Percentiles rank a stretch among this genome's conserved stretches.
These are phyloP conservation scores for Parastagonospora avenae DNA, from an alignment of 2,329 filamentous ascomycete species.

Conservation along the genomic window DNA sequence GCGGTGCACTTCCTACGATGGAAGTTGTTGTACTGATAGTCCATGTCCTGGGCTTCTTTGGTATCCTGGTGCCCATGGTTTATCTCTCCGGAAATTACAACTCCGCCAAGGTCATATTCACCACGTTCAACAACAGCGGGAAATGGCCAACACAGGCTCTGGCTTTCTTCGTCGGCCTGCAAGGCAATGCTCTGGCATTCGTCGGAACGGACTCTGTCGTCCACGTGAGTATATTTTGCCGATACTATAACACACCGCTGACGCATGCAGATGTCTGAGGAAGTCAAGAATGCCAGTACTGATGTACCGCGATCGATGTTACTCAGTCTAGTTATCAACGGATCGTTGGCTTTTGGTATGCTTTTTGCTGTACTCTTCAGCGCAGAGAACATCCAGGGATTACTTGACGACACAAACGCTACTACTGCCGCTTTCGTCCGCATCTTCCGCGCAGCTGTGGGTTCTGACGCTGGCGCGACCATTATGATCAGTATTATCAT, in stretches of 20 bases:
- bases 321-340: slow-evolving; percentile 49
- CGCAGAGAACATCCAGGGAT: slow-evolving; percentile 34
- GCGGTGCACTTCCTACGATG: slow-evolving; percentile 53
- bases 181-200: slow-evolving; percentile 46
- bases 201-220: slow-evolving; percentile 47
- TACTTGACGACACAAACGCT: slow-evolving; percentile 22
- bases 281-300: slow-evolving; percentile 44
- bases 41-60: slow-evolving; percentile 60
- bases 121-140: slow-evolving; percentile 54
- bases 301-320: slow-evolving; percentile 52
- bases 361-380: slow-evolving; percentile 51
- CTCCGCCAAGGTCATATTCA: slow-evolving; percentile 50
- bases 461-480: slow-evolving; percentile 49
- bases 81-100: slow-evolving; percentile 47
- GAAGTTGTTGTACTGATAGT: slow-evolving; percentile 57
- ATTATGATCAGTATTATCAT: slow-evolving; percentile 55
- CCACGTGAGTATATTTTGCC: slow-evolving; percentile 33
- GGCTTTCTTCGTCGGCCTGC: slow-evolving; percentile 53
- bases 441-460: slow-evolving; percentile 50
- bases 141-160: slow-evolving; percentile 52
- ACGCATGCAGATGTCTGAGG: slow-evolving; percentile 44
- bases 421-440: slow-evolving; percentile 55
- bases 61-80: slow-evolving; percentile 52
- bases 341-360: slow-evolving; percentile 48
- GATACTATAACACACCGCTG: neutral